phyloP scores from a whole-genome alignment of 305 asterid genomes.

The Solanum hybrid region DNA sequence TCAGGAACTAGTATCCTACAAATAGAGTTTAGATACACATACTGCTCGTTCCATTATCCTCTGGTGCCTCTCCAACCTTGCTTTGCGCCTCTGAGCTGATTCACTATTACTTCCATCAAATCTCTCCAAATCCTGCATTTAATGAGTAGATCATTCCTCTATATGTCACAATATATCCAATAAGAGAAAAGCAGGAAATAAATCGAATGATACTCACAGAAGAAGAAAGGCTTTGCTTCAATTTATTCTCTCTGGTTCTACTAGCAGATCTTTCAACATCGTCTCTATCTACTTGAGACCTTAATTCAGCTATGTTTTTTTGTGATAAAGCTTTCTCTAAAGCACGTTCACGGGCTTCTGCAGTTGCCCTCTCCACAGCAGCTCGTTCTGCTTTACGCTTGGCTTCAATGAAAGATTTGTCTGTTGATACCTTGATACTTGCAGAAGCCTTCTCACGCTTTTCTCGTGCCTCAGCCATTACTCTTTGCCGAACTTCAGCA shows the following conservation, averaged over 20 bases:
- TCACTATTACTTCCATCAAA: conserved; percentile 45
- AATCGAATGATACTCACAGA: conserved; percentile 39
- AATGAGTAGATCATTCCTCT: conserved; percentile 9
- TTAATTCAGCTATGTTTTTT: conserved; percentile 38
- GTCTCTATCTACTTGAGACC: conserved; percentile 34
- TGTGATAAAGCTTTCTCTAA: conserved; percentile 78
- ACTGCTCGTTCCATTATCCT: conserved; percentile 98
- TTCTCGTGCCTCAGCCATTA: conserved; percentile 55
- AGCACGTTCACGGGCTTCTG: conserved; percentile 97
- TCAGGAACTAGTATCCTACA: conserved; percentile 6
- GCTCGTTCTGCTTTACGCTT: conserved; percentile 89
- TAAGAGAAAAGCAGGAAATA: conserved; percentile 4
- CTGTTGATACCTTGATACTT: conserved; percentile 25
- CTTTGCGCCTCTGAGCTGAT: conserved; percentile 86
- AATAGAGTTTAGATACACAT: conserved; percentile 14
- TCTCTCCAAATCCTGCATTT: conserved; percentile 66
- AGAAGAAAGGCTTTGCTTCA: conserved; percentile 72
- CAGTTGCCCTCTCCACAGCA: conserved; percentile 93
- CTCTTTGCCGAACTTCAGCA: conserved; percentile 65
- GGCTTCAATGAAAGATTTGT: conserved; percentile 46
- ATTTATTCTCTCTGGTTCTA: conserved; percentile 35
- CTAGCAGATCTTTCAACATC: conserved; percentile 28
- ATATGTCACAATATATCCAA: conserved; percentile 1
- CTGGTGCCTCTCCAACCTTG: conserved; percentile 87
- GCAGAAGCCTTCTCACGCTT: conserved; percentile 49